phyloP scores from a whole-genome alignment of 768 basidiomycete genomes.

The Tulasnella sp. region DNA sequence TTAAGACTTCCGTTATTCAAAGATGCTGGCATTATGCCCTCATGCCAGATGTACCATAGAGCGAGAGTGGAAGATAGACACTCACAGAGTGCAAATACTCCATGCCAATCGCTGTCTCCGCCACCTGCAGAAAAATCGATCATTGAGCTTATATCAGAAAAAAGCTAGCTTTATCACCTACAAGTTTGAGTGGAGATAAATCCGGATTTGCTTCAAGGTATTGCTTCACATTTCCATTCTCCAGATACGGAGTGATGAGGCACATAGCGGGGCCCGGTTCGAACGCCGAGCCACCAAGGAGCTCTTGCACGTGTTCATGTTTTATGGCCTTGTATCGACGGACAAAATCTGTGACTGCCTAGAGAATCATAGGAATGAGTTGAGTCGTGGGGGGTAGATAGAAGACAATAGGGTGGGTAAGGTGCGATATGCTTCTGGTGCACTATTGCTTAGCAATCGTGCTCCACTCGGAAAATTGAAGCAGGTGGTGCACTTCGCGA shows the following conservation, averaged over 20 bases:
- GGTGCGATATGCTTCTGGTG: no score
- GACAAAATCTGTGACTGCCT: background rate
- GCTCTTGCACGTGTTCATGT: constrained; percentile 6
- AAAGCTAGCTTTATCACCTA: background rate
- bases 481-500: no score
- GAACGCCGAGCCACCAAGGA: constrained; percentile 12
- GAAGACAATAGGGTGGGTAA: no score
- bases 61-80: background rate
- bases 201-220: constrained; percentile 2
- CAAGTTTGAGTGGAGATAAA: constrained; percentile 2
- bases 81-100: constrained; percentile 10
- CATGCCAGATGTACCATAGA: no score
- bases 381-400: no score
- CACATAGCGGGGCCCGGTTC: background rate
- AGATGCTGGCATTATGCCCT: no score
- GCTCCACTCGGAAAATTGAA: no score
- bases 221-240: constrained; percentile 5
- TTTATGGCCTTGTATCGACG: background rate
- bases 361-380: background rate
- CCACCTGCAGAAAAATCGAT: background rate
- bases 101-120: constrained; percentile 13
- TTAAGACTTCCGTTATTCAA: no score
- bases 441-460: no score
- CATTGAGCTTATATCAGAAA: background rate
- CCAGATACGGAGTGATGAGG: constrained; percentile 1